phyloP scores from a whole-genome alignment of 225 moss, liverwort and hornwort species.

The Thuidium tamariscinum region DNA sequence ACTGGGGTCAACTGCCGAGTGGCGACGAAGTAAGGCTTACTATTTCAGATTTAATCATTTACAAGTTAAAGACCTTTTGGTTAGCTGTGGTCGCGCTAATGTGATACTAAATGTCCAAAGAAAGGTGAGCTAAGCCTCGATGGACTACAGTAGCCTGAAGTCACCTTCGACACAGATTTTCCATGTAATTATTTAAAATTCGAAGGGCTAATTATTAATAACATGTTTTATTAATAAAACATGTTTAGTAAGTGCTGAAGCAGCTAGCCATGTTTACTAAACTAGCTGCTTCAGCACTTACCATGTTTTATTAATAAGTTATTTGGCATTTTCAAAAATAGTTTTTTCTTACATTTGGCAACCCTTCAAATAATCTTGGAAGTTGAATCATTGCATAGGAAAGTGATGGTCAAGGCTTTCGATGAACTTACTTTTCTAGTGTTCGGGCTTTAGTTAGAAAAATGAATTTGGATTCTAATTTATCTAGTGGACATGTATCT shows the following conservation, averaged over 20 bases:
- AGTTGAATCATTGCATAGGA: neutral
- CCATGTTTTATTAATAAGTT: too few relatives aligned
- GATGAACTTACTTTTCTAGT: neutral
- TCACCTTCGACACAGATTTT: neutral
- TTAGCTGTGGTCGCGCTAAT: neutral
- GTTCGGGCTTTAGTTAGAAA: neutral
- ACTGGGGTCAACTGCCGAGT: constrained; percentile 89
- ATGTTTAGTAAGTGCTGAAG: too few relatives aligned
- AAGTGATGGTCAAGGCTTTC: neutral
- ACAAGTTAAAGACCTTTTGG: neutral
- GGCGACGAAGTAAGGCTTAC: constrained; percentile 65
- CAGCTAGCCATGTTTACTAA: too few relatives aligned
- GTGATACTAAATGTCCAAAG: neutral
- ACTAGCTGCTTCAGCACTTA: too few relatives aligned
- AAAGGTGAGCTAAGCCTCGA: neutral
- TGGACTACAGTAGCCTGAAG: neutral
- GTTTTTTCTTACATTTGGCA: neutral
- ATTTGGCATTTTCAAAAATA: neutral
- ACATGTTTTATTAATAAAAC: too few relatives aligned
- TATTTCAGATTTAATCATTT: neutral
- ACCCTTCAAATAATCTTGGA: neutral
- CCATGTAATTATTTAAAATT: neutral
- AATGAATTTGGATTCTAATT: neutral
- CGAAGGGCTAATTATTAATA: neutral
- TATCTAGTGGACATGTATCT: neutral